These are phyloP conservation scores for Triticum urartu DNA, from an alignment of 176 grass and related monocot species.

Conservation along the genomic window DNA sequence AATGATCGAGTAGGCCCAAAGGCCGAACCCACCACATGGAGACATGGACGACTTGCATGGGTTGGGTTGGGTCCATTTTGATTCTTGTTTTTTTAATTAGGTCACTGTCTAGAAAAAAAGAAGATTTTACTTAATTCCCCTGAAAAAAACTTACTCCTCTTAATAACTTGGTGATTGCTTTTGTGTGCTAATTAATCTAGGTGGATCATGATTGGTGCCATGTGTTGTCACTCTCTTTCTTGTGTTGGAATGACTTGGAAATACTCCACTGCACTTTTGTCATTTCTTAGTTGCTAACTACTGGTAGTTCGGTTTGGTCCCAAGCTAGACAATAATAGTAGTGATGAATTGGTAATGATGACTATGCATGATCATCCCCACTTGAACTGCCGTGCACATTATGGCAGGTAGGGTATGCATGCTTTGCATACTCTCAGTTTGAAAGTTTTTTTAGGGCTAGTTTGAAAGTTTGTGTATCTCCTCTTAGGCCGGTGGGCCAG, in stretches of 20 bases:
- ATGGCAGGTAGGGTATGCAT: slow-evolving; percentile 12
- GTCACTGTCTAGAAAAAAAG: neutral
- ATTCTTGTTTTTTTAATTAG: slow-evolving; percentile 6
- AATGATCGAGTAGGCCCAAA: slow-evolving; percentile 21
- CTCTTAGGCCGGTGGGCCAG: neutral
- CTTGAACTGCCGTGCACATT: neutral
- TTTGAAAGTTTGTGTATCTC: neutral
- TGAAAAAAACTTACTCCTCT: neutral
- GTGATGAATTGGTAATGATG: slow-evolving; percentile 9
- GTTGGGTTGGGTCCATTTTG: slow-evolving; percentile 23
- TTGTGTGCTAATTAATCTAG: neutral
- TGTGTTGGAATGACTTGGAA: slow-evolving; percentile 5
- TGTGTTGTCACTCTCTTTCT: neutral
- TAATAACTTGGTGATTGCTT: neutral
- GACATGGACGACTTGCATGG: slow-evolving; percentile 12
- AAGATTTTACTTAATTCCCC: neutral
- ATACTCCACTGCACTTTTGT: slow-evolving; percentile 13
- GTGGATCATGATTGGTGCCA: neutral
- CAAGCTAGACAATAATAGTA: slow-evolving; percentile 9
- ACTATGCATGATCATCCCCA: neutral
- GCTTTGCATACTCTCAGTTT: neutral
- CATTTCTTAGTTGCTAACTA: slow-evolving; percentile 15
- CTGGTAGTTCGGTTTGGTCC: slow-evolving; percentile 6
- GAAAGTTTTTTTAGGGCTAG: too few relatives aligned
- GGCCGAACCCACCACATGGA: slow-evolving; percentile 16